Conservation (phyloP, 345 rosid species). For the Aquilaria malaccensis region DNA sequence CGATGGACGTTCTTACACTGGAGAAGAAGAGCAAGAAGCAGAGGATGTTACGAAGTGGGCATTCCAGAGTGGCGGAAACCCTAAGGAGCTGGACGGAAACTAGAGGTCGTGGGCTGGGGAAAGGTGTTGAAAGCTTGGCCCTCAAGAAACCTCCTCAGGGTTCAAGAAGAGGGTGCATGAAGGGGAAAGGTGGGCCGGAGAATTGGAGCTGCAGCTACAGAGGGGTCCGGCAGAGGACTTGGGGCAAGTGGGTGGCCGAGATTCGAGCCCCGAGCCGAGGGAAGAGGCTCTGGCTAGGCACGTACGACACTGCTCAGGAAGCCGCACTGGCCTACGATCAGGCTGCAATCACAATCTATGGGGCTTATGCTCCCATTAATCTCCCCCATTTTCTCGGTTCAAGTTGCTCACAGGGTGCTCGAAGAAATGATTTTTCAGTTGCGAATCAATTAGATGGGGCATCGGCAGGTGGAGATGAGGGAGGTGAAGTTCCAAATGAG, state of each 20-base stretch:
- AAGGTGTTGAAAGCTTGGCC: constrained; percentile 4
- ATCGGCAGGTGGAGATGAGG: constrained; percentile 18
- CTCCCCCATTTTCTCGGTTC: constrained; percentile 20
- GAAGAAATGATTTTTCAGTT: constrained; percentile 1
- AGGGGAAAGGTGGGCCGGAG: constrained; percentile 92
- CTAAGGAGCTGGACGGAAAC: constrained; percentile 54
- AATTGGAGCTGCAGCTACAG: constrained; percentile 45
- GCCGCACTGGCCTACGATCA: constrained; percentile 87
- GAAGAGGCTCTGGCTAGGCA: constrained; percentile 78
- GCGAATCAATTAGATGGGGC: constrained; percentile 5
- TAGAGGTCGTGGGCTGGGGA: too few species aligned
- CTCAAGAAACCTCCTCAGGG: constrained; percentile 60
- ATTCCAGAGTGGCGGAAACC: constrained; percentile 31
- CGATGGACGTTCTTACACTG: too few species aligned
- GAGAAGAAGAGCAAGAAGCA: too few species aligned
- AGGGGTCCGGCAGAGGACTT: constrained; percentile 85
- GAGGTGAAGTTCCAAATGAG: constrained; percentile 2
- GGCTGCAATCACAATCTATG: constrained; percentile 74
- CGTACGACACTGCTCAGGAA: constrained; percentile 51
- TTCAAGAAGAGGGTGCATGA: constrained; percentile 85
- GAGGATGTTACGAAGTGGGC: too few species aligned
- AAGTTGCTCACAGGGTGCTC: not conserved
- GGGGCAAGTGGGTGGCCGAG: constrained; percentile 99
- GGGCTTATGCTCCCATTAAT: constrained; percentile 52
- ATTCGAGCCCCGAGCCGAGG: constrained; percentile 69